Evolutionary conservation across 2,329 filamentous ascomycete species (phyloP).

Genomic region (Nannizziopsis arthrosporioides): DNA sequence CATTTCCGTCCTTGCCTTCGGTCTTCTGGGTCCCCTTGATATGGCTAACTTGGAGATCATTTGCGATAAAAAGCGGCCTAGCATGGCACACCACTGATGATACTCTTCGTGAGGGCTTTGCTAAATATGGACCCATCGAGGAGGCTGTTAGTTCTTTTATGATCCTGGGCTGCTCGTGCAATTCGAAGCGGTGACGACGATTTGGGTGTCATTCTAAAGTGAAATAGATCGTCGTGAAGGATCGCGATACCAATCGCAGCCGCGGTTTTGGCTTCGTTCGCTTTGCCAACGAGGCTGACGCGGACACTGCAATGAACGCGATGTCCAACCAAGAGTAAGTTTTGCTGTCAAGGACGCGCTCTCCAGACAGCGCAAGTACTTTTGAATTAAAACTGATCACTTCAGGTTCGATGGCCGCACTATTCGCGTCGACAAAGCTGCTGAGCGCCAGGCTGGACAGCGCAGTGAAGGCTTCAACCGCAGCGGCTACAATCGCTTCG

Average conservation of each 20-base stretch:
- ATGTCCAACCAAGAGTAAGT: constrained; percentile 58
- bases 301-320: constrained; percentile 31
- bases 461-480: constrained; percentile 43
- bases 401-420: constrained; percentile 79
- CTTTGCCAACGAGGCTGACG: constrained; percentile 46
- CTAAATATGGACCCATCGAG: constrained; percentile 79
- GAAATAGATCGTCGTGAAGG: constrained; percentile 83
- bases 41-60: constrained; percentile 15
- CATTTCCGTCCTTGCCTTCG: constrained; percentile 9
- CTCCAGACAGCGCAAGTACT: constrained; percentile 11
- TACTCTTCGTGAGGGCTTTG: constrained; percentile 79
- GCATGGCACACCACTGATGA: constrained; percentile 95
- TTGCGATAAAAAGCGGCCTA: constrained; percentile 56
- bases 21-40: constrained; percentile 9
- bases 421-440: constrained; percentile 92
- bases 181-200: constrained; percentile 9
- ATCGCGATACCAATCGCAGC: constrained; percentile 91
- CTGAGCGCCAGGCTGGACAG: constrained; percentile 55
- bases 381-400: constrained; percentile 15
- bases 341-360: not conserved
- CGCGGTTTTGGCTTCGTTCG: constrained; percentile 96
- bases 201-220: constrained; percentile 16
- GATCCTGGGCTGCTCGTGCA: constrained; percentile 10
- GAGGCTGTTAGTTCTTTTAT: constrained; percentile 66
- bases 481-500: constrained; percentile 36